Conservation (phyloP, 352 stramenopile species). For the Globisporangium ultimum region DNA sequence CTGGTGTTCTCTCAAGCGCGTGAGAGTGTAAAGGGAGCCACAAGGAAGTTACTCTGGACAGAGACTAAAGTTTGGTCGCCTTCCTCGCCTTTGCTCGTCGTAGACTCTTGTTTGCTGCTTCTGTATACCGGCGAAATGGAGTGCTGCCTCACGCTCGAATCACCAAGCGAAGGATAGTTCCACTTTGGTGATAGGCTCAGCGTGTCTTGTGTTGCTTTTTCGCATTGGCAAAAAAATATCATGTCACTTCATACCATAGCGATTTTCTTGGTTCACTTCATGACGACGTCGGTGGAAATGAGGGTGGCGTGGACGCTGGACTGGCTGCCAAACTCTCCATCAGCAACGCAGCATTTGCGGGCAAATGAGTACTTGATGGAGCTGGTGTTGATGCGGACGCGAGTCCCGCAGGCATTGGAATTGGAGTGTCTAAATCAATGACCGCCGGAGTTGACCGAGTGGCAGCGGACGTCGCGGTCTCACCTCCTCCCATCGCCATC, state of each 20-base stretch:
- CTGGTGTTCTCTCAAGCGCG: too few relatives aligned
- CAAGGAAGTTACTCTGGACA: too few relatives aligned
- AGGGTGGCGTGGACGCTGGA: conserved; percentile 15
- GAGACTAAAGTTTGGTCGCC: too few relatives aligned
- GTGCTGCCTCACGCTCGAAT: too few relatives aligned
- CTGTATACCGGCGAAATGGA: too few relatives aligned
- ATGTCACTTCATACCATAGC: background rate
- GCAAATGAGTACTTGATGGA: conserved; percentile 9
- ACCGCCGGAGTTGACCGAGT: conserved; percentile 34
- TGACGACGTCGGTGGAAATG: conserved; percentile 11
- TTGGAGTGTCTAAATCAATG: conserved; percentile 44
- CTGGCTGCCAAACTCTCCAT: conserved; percentile 22
- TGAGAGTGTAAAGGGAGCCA: too few relatives aligned
- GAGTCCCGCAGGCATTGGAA: conserved; percentile 44
- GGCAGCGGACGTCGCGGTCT: conserved; percentile 19
- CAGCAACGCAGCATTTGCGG: conserved; percentile 5
- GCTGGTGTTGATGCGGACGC: conserved; percentile 13
- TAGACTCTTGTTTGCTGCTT: too few relatives aligned
- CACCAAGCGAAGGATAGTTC: too few relatives aligned
- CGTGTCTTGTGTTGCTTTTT: too few relatives aligned
- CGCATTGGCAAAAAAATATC: background rate
- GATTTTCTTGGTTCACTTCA: background rate
- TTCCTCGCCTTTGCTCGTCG: too few relatives aligned
- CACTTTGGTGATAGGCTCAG: too few relatives aligned
- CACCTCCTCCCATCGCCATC: conserved; percentile 21